Conservation (phyloP, 1,139 yeast species). For the Casaregolazyma suthepensis region DNA sequence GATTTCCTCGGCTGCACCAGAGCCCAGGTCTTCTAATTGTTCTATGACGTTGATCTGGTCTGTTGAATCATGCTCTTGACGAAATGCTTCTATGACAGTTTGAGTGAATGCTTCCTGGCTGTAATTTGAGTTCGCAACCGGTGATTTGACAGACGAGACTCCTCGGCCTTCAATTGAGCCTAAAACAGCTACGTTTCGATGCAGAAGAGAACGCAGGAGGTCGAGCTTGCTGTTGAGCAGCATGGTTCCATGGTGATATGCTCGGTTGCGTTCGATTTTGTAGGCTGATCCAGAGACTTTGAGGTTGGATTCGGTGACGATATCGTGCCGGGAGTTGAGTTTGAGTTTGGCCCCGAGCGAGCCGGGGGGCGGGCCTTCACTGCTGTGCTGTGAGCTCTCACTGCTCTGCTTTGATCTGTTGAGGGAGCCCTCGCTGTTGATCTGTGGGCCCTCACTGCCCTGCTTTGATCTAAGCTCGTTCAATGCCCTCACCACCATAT, state of each 20-base stretch:
- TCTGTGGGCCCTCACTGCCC: too few species aligned
- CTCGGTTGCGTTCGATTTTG: constrained; percentile 73
- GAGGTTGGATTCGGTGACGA: constrained; percentile 42
- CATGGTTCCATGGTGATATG: constrained; percentile 98
- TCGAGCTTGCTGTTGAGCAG: constrained; percentile 60
- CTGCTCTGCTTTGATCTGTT: too few species aligned
- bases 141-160: constrained; percentile 72
- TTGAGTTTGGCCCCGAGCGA: too few species aligned
- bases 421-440: too few species aligned
- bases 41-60: constrained; percentile 9
- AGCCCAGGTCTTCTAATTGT: constrained; percentile 14
- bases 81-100: constrained; percentile 40
- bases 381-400: too few species aligned
- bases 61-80: constrained; percentile 10
- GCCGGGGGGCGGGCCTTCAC: too few species aligned
- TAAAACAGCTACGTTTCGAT: constrained; percentile 40
- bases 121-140: constrained; percentile 60
- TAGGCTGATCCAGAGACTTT: constrained; percentile 91
- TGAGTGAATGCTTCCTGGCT: constrained; percentile 43
- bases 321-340: constrained; percentile 76
- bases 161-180: constrained; percentile 53
- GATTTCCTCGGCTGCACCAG: constrained; percentile 44
- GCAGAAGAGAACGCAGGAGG: constrained; percentile 51
- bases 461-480: constrained; percentile 29
- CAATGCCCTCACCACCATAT: constrained; percentile 46